A percentile compares a stretch with the other conserved stretches of the same genome.
These are phyloP conservation scores for Bipolaris sorokiniana DNA, from an alignment of 2,329 filamentous ascomycete species.

Conservation along the genomic window DNA sequence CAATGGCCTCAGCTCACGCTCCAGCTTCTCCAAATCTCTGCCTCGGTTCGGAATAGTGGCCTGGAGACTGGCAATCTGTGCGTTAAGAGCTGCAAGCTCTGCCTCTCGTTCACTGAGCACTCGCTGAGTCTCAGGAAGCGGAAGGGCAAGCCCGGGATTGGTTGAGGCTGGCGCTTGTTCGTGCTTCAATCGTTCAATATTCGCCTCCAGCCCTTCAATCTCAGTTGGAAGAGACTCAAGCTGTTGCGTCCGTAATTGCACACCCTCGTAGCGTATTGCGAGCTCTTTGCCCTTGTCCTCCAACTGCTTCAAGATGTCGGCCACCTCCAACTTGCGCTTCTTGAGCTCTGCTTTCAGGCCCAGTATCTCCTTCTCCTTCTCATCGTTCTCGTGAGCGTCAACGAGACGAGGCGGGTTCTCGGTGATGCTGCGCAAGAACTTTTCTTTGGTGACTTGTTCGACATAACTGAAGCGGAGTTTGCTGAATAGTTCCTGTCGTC, in stretches of 20 bases:
- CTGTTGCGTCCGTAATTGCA: constrained; percentile 60
- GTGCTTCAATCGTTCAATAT: constrained; percentile 55
- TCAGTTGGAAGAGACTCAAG: constrained; percentile 59
- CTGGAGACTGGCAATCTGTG: constrained; percentile 58
- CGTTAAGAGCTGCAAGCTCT: constrained; percentile 51
- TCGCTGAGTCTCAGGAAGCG: constrained; percentile 52
- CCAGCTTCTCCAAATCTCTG: constrained; percentile 70
- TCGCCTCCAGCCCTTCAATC: constrained; percentile 59
- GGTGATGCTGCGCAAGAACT: constrained; percentile 91
- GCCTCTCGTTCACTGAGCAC: constrained; percentile 51
- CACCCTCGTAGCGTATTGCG: constrained; percentile 61
- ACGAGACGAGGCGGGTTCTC: constrained; percentile 88
- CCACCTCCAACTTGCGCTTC: constrained; percentile 78
- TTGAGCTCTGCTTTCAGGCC: constrained; percentile 78
- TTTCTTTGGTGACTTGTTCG: constrained; percentile 98
- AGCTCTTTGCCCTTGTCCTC: constrained; percentile 69
- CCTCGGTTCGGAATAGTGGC: constrained; percentile 68
- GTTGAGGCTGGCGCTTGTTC: constrained; percentile 44
- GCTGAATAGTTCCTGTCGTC: constrained; percentile 80
- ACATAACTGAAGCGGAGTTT: constrained; percentile 97
- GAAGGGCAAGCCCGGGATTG: constrained; percentile 52
- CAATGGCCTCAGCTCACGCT: constrained; percentile 70
- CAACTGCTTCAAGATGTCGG: constrained; percentile 73
- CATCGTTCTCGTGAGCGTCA: constrained; percentile 75
- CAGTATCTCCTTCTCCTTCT: constrained; percentile 62